These are phyloP conservation scores for Neurospora crassa DNA, from an alignment of 2,329 filamentous ascomycete species.

Conservation along the genomic window DNA sequence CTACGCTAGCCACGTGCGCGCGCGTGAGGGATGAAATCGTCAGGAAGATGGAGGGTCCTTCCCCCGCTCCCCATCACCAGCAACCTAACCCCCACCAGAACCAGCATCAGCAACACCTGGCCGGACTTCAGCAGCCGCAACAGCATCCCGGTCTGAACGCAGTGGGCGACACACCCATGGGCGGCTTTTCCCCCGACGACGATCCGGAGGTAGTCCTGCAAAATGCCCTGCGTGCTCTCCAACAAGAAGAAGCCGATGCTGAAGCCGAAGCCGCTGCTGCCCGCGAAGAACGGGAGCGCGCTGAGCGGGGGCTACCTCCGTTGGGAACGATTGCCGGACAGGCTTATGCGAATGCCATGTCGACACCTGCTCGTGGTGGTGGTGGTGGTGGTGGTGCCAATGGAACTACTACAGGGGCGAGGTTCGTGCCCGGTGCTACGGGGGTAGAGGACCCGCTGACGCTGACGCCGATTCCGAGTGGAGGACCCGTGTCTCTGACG, in stretches of 20 bases:
- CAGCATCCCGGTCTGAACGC: constrained; percentile 5
- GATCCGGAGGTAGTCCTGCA: constrained; percentile 50
- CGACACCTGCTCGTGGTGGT: constrained; percentile 15
- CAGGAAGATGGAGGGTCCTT: constrained; percentile 26
- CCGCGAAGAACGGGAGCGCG: constrained; percentile 41
- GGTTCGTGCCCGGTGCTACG: background rate
- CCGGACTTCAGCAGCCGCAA: constrained; percentile 1
- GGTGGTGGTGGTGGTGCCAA: background rate
- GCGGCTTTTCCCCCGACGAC: constrained; percentile 33
- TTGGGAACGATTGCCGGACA: constrained; percentile 15
- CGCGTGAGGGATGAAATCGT: constrained; percentile 50
- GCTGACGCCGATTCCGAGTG: constrained; percentile 45
- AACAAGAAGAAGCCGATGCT: constrained; percentile 49
- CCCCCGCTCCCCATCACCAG: background rate
- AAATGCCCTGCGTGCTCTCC: constrained; percentile 48
- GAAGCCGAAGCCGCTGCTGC: constrained; percentile 47
- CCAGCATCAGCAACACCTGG: constrained; percentile 7
- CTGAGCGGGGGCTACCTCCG: constrained; percentile 30
- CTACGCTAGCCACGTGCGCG: constrained; percentile 43
- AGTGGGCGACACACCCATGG: constrained; percentile 10
- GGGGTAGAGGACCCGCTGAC: constrained; percentile 31
- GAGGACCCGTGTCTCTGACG: constrained; percentile 33
- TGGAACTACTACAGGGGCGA: background rate
- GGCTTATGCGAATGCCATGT: constrained; percentile 17
- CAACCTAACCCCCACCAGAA: constrained; percentile 17